A percentile compares a stretch with the other conserved stretches of the same genome.
Conservation (phyloP, 1,284 basidiomycete genomes). For the Tilletiaria anomala region DNA sequence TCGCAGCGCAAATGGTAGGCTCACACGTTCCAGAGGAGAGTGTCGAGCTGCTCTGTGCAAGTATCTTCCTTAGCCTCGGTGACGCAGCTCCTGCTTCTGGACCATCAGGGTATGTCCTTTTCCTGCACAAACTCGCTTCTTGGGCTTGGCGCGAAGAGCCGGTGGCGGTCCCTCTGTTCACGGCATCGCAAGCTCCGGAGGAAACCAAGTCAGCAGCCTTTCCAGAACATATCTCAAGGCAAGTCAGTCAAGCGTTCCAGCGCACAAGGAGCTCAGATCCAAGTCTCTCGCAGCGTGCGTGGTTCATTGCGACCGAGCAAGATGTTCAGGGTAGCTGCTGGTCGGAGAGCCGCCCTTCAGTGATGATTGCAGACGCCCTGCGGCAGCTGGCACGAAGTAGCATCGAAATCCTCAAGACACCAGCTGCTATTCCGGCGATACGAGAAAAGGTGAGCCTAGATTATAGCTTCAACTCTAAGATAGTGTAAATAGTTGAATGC, state of each 20-base stretch:
- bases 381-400: conserved; percentile 21
- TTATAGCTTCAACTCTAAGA: neutral
- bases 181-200: conserved; percentile 43
- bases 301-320: conserved; percentile 66
- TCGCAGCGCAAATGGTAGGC: conserved; percentile 69
- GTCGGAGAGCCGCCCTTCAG: conserved; percentile 36
- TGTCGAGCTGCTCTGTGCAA: conserved; percentile 68
- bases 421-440: conserved; percentile 14
- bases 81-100: conserved; percentile 42
- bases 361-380: conserved; percentile 20
- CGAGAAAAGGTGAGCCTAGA: neutral
- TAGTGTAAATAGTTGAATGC: neutral
- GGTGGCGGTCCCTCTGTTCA: conserved; percentile 44
- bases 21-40: conserved; percentile 60
- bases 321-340: conserved; percentile 63
- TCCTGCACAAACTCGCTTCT: conserved; percentile 55
- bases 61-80: conserved; percentile 43
- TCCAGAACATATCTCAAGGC: conserved; percentile 46
- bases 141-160: conserved; percentile 61
- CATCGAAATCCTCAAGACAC: conserved; percentile 11
- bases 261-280: conserved; percentile 40
- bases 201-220: conserved; percentile 24
- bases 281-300: conserved; percentile 49
- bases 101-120: conserved; percentile 59
- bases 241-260: conserved; percentile 48